Conservation (phyloP, 768 basidiomycete genomes). For the Candolleomyces efflorescens region DNA sequence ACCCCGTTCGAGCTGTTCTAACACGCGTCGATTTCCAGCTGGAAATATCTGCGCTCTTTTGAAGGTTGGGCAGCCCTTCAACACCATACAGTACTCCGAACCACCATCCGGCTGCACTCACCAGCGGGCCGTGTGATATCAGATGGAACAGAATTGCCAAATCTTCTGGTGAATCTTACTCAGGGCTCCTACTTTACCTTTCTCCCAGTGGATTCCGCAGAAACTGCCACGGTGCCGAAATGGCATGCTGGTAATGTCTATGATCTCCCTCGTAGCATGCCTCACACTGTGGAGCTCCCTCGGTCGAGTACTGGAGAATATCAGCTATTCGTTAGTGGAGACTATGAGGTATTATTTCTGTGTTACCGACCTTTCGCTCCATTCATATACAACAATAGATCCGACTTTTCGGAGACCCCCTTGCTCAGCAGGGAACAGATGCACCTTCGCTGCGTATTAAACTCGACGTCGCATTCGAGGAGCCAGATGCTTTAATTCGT, state of each 20-base stretch:
- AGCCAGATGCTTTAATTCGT: conserved; percentile 28
- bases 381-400: conserved; percentile 41
- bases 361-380: background rate
- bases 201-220: conserved; percentile 34
- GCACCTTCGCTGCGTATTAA: conserved; percentile 55
- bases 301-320: conserved; percentile 45
- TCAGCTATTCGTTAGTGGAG: conserved; percentile 70
- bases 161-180: conserved; percentile 54
- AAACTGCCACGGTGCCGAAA: conserved; percentile 25
- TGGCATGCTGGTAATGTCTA: conserved; percentile 94
- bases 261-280: conserved; percentile 48
- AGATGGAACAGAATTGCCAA: conserved; percentile 25
- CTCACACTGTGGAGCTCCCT: conserved; percentile 48
- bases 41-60: conserved; percentile 65
- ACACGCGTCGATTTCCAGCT: conserved; percentile 37
- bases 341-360: conserved; percentile 62
- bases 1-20: background rate
- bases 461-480: conserved; percentile 42
- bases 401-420: conserved; percentile 78
- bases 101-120: conserved; percentile 56
- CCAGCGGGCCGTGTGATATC: conserved; percentile 18
- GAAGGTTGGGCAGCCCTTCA: conserved; percentile 89
- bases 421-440: conserved; percentile 25
- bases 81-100: conserved; percentile 68
- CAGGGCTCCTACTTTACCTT: conserved; percentile 79